Evolutionary conservation across 2,329 filamentous ascomycete species (phyloP), one percentile per base, ranked within the genome.

Genomic region (Aspergillus japonicus): DNA sequence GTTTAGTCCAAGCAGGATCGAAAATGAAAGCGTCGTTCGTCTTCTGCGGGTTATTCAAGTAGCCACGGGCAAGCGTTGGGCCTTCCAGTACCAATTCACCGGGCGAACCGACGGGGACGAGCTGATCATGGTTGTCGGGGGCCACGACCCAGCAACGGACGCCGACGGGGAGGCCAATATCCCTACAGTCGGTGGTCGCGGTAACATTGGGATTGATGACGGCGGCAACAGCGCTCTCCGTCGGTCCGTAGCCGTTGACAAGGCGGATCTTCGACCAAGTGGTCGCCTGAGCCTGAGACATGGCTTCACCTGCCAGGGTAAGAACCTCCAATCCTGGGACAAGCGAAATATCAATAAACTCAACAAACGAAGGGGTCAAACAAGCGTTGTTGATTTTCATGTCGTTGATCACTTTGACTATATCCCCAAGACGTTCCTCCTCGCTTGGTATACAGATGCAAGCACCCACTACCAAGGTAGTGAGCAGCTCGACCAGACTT

Each of bases 41-140:
- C 71, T 86, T 87, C 47, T 80, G 78, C 0, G 78, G 76, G 58
- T 88, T 83, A 54, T 82, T 82, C 23, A 88, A 73, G 60, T 89
- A 89, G 26, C 85, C 86, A 35, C 83, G 77, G 10, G 85, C 86
- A 2, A 89, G 83, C n/a, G 85, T 81, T 1, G 85, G 85, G 0
- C 75, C 75, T 61, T 77, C 75, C 5, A 77, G 63, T 14, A 77
- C 58, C 52, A 78, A 59, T 65, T 78, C 75, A 54, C 75, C 75
- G 14, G 68, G 71, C 42, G 71, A 71, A 24, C 74, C 75, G 50
- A 82, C 70, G 2, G 81, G 77, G n/a, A 77, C 70, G 26, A 80
- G 69, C 31, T 67, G 64, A 50, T 78, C 65, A 59, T 77, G 75
- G 59, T 78, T 70, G 35, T 73, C 63, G 14, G 75, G 71, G 61